Base-by-base conservation (phyloP, 2,329 filamentous ascomycete species). In the Penicillium sp. region DNA sequence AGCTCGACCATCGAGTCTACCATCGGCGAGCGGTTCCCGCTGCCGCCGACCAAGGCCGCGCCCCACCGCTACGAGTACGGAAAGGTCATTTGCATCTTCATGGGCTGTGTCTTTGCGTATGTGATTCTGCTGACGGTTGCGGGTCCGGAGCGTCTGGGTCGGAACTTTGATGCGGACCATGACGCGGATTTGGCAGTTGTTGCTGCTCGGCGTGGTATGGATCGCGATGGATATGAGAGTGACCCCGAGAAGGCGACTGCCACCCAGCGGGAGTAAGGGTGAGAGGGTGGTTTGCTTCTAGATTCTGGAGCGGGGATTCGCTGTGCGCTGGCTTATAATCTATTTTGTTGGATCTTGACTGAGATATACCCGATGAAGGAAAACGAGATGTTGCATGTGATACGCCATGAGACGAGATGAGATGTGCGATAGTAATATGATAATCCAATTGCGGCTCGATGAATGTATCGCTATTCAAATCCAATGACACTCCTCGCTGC, bases 81-180 rank as follows among this genome's bases (percentile, higher is more conserved):
- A 41, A 88, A 88, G 67, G 91, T 96, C 10, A 94, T 96, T 64
- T 91, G 88, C 71, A 95, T 96, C 70, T 96, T 96, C 77, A 92
- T 96, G 90, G 92, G 83, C 0, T 92, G 89, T 66, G 91, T 96
- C 1, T 96, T 81, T 67, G 84, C 78, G 1, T 88, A 87, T 70
- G 78, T 83, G 5, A 86, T 88, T 60, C 8, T 88, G 2, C 58
- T 79, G 54, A 79, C 77, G 25, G 70, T 80, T 28, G 63, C 81
- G 4, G 82, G 82, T 1, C 82, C 82, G 0, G 82, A 84, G 69
- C 75, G 76, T 49, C 62, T 81, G 34, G 78, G 76, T n/a, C 71
- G 76, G 5, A 74, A 78, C 49, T 79, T 83, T 63, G 79, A 81
- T 58, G 79, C 81, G 5, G 74, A 75, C 49, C 73, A 82, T 58